Conservation (phyloP, 2,329 filamentous ascomycete species). For the Fusarium domesticum region DNA sequence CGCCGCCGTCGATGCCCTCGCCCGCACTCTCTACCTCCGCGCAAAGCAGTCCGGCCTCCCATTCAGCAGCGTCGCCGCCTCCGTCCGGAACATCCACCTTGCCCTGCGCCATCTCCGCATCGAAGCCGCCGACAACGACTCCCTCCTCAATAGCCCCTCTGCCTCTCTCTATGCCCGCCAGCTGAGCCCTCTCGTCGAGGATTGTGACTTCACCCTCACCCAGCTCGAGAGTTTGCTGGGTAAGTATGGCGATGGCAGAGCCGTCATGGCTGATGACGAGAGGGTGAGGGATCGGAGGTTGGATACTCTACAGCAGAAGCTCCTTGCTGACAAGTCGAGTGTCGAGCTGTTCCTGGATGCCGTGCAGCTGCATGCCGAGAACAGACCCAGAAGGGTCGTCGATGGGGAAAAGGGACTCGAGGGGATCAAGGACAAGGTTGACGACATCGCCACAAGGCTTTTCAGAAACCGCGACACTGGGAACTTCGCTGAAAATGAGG, state of each 20-base stretch:
- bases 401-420: slow-evolving; percentile 46
- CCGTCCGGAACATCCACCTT: slow-evolving; percentile 53
- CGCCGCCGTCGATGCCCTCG: slow-evolving; percentile 54
- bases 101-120: slow-evolving; percentile 56
- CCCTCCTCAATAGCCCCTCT: slow-evolving; percentile 46
- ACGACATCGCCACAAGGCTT: slow-evolving; percentile 52
- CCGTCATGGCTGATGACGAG: slow-evolving; percentile 27
- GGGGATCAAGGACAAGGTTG: slow-evolving; percentile 58
- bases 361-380: slow-evolving; percentile 50
- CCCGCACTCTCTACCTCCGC: slow-evolving; percentile 54
- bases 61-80: slow-evolving; percentile 48
- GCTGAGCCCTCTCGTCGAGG: slow-evolving; percentile 51
- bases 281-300: slow-evolving; percentile 39
- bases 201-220: slow-evolving; percentile 53
- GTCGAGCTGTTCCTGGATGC: slow-evolving; percentile 57
- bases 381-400: slow-evolving; percentile 33
- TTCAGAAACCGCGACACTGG: slow-evolving; percentile 42
- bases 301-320: slow-evolving; percentile 42
- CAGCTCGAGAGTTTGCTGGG: slow-evolving; percentile 54
- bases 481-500: slow-evolving; percentile 43
- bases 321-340: slow-evolving; percentile 51
- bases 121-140: slow-evolving; percentile 56
- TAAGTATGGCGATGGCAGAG: slow-evolving; percentile 38
- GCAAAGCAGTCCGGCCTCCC: slow-evolving; percentile 45
- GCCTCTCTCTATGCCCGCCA: slow-evolving; percentile 46